A percentile compares a stretch with the other conserved stretches of the same genome.
Evolutionary conservation across 768 basidiomycete species (phyloP).

Genomic region (Brasilioporus rufonigricans): DNA sequence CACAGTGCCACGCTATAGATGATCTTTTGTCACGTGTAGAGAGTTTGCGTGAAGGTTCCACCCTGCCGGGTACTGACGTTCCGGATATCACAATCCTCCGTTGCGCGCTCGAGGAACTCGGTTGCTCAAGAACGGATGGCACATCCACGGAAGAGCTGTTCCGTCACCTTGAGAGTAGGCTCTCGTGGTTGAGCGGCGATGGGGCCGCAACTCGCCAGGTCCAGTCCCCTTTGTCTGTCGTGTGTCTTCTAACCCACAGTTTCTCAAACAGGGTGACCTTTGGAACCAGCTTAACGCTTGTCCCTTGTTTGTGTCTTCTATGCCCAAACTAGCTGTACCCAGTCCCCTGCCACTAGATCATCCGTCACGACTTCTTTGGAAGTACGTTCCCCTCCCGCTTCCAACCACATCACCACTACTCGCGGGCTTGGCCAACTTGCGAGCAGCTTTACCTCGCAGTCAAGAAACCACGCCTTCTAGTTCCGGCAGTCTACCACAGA

Average conservation of each 20-base stretch:
- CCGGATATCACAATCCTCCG: slow-evolving; percentile 59
- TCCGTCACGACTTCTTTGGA: slow-evolving; percentile 36
- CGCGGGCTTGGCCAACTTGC: slow-evolving; percentile 18
- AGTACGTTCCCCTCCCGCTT: slow-evolving; percentile 33
- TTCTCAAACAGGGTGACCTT: slow-evolving; percentile 40
- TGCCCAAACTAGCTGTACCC: slow-evolving; percentile 10
- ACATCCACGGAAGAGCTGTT: slow-evolving; percentile 63
- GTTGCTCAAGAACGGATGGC: slow-evolving; percentile 35
- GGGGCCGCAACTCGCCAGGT: slow-evolving; percentile 59
- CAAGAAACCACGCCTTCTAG: slow-evolving; percentile 13
- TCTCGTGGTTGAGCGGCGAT: slow-evolving; percentile 56
- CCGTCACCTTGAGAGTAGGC: slow-evolving; percentile 49
- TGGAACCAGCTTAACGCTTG: slow-evolving; percentile 57
- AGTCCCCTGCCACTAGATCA: slow-evolving; percentile 10
- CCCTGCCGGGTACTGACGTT: slow-evolving; percentile 30
- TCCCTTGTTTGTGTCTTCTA: slow-evolving; percentile 47
- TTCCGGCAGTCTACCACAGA: slow-evolving; percentile 3
- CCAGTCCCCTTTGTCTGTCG: slow-evolving; percentile 8
- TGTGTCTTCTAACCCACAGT: background rate
- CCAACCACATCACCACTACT: slow-evolving; percentile 31
- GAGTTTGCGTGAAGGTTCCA: slow-evolving; percentile 7
- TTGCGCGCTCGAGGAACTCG: slow-evolving; percentile 55
- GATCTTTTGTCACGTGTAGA: slow-evolving; percentile 29
- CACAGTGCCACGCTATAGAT: slow-evolving; percentile 45
- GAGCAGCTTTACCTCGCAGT: slow-evolving; percentile 19